Base-by-base conservation (phyloP, 129 eudicot species). In the Rutidosis leptorrhynchoides region DNA sequence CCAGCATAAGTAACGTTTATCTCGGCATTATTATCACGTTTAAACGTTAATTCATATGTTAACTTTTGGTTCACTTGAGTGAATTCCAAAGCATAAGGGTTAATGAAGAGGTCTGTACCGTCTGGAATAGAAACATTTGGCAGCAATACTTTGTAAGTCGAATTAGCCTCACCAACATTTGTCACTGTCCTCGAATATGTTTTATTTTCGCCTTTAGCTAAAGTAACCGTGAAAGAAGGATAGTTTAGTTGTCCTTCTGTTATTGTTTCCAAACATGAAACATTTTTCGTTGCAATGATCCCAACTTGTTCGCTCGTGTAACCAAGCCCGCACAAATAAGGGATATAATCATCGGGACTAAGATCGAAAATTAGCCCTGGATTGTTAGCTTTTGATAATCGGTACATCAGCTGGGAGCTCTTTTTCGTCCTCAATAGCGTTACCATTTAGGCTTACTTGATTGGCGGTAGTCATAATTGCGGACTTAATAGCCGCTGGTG, bases 401-500 rank as follows among this genome's bases (percentile, higher is more conserved):
- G 83, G 83, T 5, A 82, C 10, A 67, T 71, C 75, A 1, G 83
- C 83, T 6, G 51, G 73, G 1, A 70, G 69, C 52, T 62, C 57
- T 19, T 55, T 73, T 71, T 82, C 78, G 21, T 82, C 87, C 26
- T 33, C 28, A 8, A 82, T 78, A 0, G 87, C 79, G 10, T 62
- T 22, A n/a, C 66, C 65, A n/a, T 73, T 71, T 56, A 75, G 78
- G 75, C 81, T 84, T 1, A 84, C 51, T 65, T 68, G 73, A 67
- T 71, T 37, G 14, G 83, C 83, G 0, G 84, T 76, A 7, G 85
- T 84, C 83, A 83, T 83, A 19, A 77, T 77, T 0, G 88, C 85
- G 0, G 85, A 83, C 26, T 83, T 83, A 32, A 83, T 83, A 15
- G 85, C 78, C 2, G 85, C 81, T 0, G 90, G 83, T 3, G 86